Evolutionary conservation across 1,284 basidiomycete species (phyloP).

Genomic region (Boletellus dicymbophilus): DNA sequence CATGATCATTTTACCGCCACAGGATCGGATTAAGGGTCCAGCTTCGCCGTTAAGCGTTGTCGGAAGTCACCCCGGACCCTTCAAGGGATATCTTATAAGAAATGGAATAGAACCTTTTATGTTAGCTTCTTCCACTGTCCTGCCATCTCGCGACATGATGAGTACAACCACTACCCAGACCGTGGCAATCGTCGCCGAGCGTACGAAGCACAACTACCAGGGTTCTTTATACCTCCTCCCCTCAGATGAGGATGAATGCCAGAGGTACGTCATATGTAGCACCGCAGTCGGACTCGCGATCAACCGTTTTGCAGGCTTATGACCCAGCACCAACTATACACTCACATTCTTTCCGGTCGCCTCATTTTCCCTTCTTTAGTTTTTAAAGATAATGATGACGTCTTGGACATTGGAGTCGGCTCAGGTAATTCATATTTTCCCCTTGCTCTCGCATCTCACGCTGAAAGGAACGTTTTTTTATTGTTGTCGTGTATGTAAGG

Average conservation of each 20-base stretch:
- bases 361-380: constrained; percentile 18
- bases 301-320: constrained; percentile 12
- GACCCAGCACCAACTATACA: constrained; percentile 20
- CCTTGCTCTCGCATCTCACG: background rate
- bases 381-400: constrained; percentile 17
- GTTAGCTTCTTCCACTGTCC: too few relatives aligned
- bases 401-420: constrained; percentile 28
- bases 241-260: constrained; percentile 27
- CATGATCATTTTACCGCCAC: background rate
- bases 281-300: background rate
- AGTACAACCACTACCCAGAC: background rate
- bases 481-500: too few relatives aligned
- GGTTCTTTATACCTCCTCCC: constrained; percentile 28
- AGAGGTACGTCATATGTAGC: constrained; percentile 25
- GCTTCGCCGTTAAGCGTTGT: background rate
- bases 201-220: constrained; percentile 12
- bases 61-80: background rate
- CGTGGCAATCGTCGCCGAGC: constrained; percentile 5
- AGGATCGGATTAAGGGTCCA: background rate
- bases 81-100: too few relatives aligned
- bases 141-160: background rate
- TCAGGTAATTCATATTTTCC: constrained; percentile 11
- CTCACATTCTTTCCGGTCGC: constrained; percentile 18
- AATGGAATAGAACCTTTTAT: too few relatives aligned
- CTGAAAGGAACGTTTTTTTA: background rate